Conservation (phyloP, 2,329 filamentous ascomycete genomes). For the Cytospora schulzeri region DNA sequence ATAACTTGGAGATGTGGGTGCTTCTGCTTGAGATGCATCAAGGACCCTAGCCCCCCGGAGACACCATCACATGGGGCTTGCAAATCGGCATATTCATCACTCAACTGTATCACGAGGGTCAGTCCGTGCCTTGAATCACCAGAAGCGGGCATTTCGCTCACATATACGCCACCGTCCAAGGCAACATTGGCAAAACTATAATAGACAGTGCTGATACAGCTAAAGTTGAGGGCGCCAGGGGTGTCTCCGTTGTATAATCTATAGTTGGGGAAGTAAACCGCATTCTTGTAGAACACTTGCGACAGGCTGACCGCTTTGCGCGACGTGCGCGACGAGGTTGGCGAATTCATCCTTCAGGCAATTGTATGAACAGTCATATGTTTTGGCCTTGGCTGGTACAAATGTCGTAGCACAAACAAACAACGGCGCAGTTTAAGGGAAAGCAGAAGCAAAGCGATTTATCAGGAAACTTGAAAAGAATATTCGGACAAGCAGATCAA, state of each 20-base stretch:
- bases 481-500: slow-evolving; percentile 19
- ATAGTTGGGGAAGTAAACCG: slow-evolving; percentile 83
- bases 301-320: slow-evolving; percentile 49
- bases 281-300: slow-evolving; percentile 66
- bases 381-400: neutral
- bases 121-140: neutral
- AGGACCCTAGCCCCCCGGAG: slow-evolving; percentile 70
- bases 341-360: slow-evolving; percentile 41
- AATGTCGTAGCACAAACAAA: no score
- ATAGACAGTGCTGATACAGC: slow-evolving; percentile 78
- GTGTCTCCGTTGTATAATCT: slow-evolving; percentile 73
- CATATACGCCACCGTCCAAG: slow-evolving; percentile 73
- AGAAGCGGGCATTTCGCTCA: slow-evolving; percentile 46
- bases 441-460: slow-evolving; percentile 3
- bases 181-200: slow-evolving; percentile 80
- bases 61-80: slow-evolving; percentile 72
- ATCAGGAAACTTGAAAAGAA: slow-evolving; percentile 6
- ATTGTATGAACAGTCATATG: neutral
- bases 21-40: slow-evolving; percentile 71
- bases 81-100: slow-evolving; percentile 77
- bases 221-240: slow-evolving; percentile 72
- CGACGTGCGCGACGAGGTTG: slow-evolving; percentile 47
- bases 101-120: slow-evolving; percentile 54
- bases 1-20: slow-evolving; percentile 74
- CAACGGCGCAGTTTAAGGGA: neutral